phyloP scores from a whole-genome alignment of 352 stramenopile genomes.

The Salisapilia sapeloensis region DNA sequence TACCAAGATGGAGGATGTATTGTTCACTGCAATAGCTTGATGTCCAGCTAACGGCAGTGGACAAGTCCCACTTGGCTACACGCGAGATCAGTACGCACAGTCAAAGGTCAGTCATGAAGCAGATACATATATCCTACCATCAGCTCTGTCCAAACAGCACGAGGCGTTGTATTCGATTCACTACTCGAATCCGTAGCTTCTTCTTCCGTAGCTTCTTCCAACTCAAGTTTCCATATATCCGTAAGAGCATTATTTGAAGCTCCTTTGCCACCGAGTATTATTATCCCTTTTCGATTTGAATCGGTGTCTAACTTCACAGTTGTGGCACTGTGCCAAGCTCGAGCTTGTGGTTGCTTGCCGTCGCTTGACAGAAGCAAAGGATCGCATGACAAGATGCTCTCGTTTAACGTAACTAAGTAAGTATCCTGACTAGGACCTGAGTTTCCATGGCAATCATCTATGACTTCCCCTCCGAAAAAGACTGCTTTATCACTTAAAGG shows the following conservation, averaged over 20 bases:
- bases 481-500: too few relatives aligned
- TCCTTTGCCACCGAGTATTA: slow-evolving; percentile 30
- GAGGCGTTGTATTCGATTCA: neutral
- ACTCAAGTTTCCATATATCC: slow-evolving; percentile 26
- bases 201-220: slow-evolving; percentile 5
- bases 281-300: slow-evolving; percentile 8
- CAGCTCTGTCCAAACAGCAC: slow-evolving; percentile 12
- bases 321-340: slow-evolving; percentile 27
- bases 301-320: slow-evolving; percentile 6
- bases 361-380: neutral
- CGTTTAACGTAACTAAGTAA: too few relatives aligned
- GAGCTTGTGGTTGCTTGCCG: slow-evolving; percentile 4
- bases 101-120: slow-evolving; percentile 1
- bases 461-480: too few relatives aligned
- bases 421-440: too few relatives aligned
- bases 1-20: slow-evolving; percentile 22
- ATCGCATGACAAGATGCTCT: too few relatives aligned
- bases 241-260: slow-evolving; percentile 10
- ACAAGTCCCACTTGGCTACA: slow-evolving; percentile 22
- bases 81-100: neutral
- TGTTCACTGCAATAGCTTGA: slow-evolving; percentile 13
- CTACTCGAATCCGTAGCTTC: neutral
- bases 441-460: too few relatives aligned
- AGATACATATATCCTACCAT: slow-evolving; percentile 7
- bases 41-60: slow-evolving; percentile 35